Conservation (phyloP, 1,284 basidiomycete genomes). For the Singerocomus rubriflavus region DNA sequence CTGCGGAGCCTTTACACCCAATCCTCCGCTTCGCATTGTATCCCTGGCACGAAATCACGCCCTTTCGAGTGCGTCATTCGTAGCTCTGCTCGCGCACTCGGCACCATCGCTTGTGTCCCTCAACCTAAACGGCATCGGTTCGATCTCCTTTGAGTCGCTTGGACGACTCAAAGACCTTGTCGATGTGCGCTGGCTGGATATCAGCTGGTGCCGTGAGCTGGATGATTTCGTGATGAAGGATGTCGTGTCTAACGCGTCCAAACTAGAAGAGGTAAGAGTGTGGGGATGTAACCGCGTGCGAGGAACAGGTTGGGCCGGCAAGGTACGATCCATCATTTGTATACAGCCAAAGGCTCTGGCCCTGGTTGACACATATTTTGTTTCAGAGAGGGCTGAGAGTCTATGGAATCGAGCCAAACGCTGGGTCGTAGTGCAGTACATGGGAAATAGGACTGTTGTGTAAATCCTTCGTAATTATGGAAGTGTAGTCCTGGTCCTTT, state of each 20-base stretch:
- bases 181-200: constrained; percentile 64
- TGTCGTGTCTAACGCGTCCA: constrained; percentile 36
- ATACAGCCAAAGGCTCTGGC: background rate
- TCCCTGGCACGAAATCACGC: constrained; percentile 63
- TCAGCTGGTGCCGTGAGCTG: constrained; percentile 85
- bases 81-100: constrained; percentile 70
- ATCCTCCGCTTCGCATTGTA: constrained; percentile 49
- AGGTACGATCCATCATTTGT: constrained; percentile 38
- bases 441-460: too few species aligned
- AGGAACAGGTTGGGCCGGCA: constrained; percentile 42
- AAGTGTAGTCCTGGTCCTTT: background rate
- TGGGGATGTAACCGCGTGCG: constrained; percentile 73
- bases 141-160: constrained; percentile 56
- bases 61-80: constrained; percentile 58
- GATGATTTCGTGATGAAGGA: constrained; percentile 81
- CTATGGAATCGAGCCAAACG: constrained; percentile 44
- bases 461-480: too few species aligned
- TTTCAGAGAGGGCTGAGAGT: constrained; percentile 43
- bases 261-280: constrained; percentile 57
- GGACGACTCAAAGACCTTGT: constrained; percentile 45
- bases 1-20: constrained; percentile 22
- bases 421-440: constrained; percentile 5
- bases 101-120: constrained; percentile 60
- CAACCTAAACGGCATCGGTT: constrained; percentile 59
- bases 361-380: background rate